Evolutionary conservation across 2,329 filamentous ascomycete genomes (phyloP).

Genomic region (Scytalidium sp.): DNA sequence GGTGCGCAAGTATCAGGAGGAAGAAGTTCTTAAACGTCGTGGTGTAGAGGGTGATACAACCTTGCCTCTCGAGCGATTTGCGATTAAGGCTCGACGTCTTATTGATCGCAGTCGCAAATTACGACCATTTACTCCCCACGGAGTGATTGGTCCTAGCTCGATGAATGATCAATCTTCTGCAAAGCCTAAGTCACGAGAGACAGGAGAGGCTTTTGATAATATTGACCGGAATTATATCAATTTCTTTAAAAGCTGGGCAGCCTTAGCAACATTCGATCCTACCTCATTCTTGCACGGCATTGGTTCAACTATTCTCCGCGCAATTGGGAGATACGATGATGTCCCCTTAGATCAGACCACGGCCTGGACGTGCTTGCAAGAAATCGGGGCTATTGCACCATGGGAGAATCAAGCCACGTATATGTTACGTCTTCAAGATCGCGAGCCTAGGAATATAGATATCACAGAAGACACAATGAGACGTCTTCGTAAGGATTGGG

Average conservation of each 20-base stretch:
- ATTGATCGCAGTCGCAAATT: slow-evolving; percentile 50
- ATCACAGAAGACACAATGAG: slow-evolving; percentile 41
- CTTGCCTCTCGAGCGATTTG: slow-evolving; percentile 34
- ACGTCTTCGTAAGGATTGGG: slow-evolving; percentile 56
- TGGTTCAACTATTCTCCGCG: slow-evolving; percentile 62
- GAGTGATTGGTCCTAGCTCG: slow-evolving; percentile 40
- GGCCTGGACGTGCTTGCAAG: slow-evolving; percentile 69
- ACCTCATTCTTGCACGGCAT: slow-evolving; percentile 55
- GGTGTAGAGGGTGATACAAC: background rate
- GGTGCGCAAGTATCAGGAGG: slow-evolving; percentile 52
- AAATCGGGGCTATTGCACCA: slow-evolving; percentile 67
- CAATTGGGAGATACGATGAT: slow-evolving; percentile 56
- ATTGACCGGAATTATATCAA: slow-evolving; percentile 36
- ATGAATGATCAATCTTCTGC: slow-evolving; percentile 11
- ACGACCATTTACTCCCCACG: slow-evolving; percentile 48
- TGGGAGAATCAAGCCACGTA: slow-evolving; percentile 69
- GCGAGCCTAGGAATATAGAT: slow-evolving; percentile 28
- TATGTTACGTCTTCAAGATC: slow-evolving; percentile 50
- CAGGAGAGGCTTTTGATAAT: slow-evolving; percentile 8
- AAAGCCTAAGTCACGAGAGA: slow-evolving; percentile 5
- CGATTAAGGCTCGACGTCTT: slow-evolving; percentile 43
- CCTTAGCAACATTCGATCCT: slow-evolving; percentile 49
- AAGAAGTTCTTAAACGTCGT: slow-evolving; percentile 16
- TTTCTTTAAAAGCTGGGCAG: slow-evolving; percentile 69
- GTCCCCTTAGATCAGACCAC: slow-evolving; percentile 42